Base-by-base conservation (phyloP, 1,139 yeast species). In the Nakaseomyces bracarensis region DNA sequence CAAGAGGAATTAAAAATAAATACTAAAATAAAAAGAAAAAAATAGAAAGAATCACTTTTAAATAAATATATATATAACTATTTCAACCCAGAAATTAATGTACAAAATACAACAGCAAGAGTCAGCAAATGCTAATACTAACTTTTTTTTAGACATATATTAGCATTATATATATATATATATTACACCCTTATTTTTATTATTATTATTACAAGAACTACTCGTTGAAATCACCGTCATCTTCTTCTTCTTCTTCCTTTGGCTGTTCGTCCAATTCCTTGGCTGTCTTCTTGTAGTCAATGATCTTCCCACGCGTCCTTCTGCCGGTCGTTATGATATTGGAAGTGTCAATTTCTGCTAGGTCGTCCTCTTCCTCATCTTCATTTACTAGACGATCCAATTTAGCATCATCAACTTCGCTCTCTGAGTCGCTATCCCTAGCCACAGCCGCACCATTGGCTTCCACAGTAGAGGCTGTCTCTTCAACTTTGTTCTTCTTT, bases 241-340 rank as follows among this genome's bases (percentile, higher is more conserved):
- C 53, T 13, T 51, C 61, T 29, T 57, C 64, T 7, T 59, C 68
- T 18, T 56, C 66, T 7, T 64, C 68, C 37, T 57, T n/a, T 59
- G 66, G 13, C 57, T 63, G 19, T 70, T 78, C 23, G 68, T 75
- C 79, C 57, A 85, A 66, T 57, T 83, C 75, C 50, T 76, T 83
- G 22, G 87, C 85, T n/a, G 94, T 89, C 64, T 84, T 81, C 48
- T 77, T 72, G 63, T 82, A 89, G 64, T 89, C 96, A 54, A 89
- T 82, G 26, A 82, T 82, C 60, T 81, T 83, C 16, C 96, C 95
- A 53, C 96, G 77, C 10, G 96, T 86, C 69, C 97, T 82, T 64
- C 95, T 75, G 11, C 95, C 95, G 21, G 79, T 69, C 20, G 82
- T 71, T 49, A 87, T 84, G 59, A 87, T 87, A 63, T 89, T 89